Base-by-base conservation (phyloP, 345 rosid genomes). In the Brassica incana region DNA sequence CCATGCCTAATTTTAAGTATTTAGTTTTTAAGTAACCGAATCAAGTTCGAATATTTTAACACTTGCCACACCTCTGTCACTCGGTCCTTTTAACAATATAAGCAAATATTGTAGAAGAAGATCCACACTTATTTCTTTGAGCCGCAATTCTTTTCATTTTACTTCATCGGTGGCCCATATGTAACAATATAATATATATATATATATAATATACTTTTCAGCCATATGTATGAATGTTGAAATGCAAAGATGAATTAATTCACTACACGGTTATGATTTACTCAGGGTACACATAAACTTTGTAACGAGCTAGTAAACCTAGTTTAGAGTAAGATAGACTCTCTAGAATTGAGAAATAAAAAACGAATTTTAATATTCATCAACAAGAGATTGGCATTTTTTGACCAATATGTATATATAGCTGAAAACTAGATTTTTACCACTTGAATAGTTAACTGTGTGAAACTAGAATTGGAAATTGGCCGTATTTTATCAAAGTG, bases 151-250 rank as follows among this genome's bases (percentile, higher is more conserved):
- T 43, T 36, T 68, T 16, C 3, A 30, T 69, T 61, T 60, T 61
- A 69, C 74, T 77, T 76, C 52, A 30, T 60, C 25, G 35, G 73
- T 76, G 74, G 27, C 67, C 73, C 79, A 23, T 35, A 65, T 74
- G 65, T 8, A 33, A 0, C 36, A 33, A 6, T 33, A 38, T 38
- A 38, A 6, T 38, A 38, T 38, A 30, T 27, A 20, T 20, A 4
- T 27, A 29, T 4, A 29, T 29, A 29, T 29, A 29, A 3, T 29
- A 23, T 36, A 66, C 23, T 25, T 52, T 52, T n/a, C 48, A 35
- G 40, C 71, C 29, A n/a, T 30, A 6, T 63, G 40, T 6, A 63
- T 30, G 14, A 14, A 30, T 63, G 15, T 3, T 30, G 20, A 30
- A 63, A 63, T 14, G 12, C 25, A 10, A 15, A 30, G n/a, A 32